phyloP scores from a whole-genome alignment of 371 early-diverging fungal species.

The Funneliformis caledonium region DNA sequence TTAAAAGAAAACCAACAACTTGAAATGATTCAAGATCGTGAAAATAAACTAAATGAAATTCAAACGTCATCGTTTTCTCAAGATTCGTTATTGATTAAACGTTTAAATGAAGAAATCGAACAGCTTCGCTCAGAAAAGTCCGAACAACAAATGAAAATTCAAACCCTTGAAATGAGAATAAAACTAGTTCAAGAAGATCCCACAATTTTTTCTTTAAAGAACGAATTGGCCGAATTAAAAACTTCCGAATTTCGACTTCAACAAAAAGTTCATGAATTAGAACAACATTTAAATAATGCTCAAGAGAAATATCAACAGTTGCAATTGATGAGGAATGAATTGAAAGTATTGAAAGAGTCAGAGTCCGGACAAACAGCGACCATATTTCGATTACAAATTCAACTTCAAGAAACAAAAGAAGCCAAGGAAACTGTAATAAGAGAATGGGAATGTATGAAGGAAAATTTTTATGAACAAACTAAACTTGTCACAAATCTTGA shows the following conservation, averaged over 20 bases:
- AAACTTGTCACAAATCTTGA: slow-evolving; percentile 16
- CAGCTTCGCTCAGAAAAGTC: background rate
- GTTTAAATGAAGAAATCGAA: slow-evolving; percentile 14
- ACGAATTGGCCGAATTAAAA: background rate
- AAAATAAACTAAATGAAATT: background rate
- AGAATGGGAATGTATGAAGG: slow-evolving; percentile 22
- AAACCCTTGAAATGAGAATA: slow-evolving; percentile 1
- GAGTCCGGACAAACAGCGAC: background rate
- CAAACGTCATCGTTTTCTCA: background rate
- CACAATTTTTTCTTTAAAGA: background rate
- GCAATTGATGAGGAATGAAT: slow-evolving; percentile 4
- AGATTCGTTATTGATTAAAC: background rate
- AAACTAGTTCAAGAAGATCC: slow-evolving; percentile 17
- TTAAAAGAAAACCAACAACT: slow-evolving; percentile 10
- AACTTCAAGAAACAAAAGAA: slow-evolving; percentile 6
- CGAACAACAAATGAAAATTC: background rate
- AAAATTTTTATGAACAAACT: slow-evolving; percentile 3
- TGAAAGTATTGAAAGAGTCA: background rate
- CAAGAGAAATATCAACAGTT: background rate
- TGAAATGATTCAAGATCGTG: background rate
- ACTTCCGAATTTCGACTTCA: background rate
- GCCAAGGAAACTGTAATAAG: slow-evolving; percentile 6
- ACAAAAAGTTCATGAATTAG: slow-evolving; percentile 22
- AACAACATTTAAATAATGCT: background rate
- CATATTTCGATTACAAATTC: background rate